Base-by-base conservation (phyloP, 2,329 filamentous ascomycete genomes). In the Arthrobotrys pseudoclavata region DNA sequence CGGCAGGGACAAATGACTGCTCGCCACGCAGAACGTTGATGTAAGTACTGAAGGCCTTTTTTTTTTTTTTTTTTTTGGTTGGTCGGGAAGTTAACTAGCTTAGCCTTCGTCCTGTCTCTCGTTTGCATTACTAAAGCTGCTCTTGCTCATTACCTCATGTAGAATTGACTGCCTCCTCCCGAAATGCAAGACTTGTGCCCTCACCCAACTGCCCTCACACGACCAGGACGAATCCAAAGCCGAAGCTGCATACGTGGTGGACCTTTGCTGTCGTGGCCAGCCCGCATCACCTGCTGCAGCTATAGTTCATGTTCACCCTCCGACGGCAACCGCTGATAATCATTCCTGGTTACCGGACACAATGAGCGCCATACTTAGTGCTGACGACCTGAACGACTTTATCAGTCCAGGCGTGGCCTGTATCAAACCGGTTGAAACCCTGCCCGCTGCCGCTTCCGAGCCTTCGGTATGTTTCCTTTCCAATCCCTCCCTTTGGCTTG, bases 361-460 rank as follows among this genome's bases (percentile, higher is more conserved):
- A 79, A 99, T 99, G 96, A 97, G 94, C 83, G 96, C 96, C 79
- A 99, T 99, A 82, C 91, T 99, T 82, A 98, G 94, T 70, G 91
- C 92, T 82, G 95, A 99, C 86, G 94, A 97, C 84, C 87, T 99
- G 79, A 99, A 99, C 87, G 96, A 99, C 87, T 99, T 99, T 86
- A 99, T 99, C 83, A 96, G 92, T 71, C 96, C 96, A 13, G 94
- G 95, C 79, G 94, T 99, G 82, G 96, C 96, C 79, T 99, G 96
- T 85, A 98, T 99, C 84, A 98, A 99, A 83, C 96, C 96, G 29
- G 88, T 99, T 83, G 96, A 99, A 84, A 96, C 93, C 1, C 89
- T 99, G 13, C 95, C 96, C 1, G 84, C 87, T 61, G 87, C 88
- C 80, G 85, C 88, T 37, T 61, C 69, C 12, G 69, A 74, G 88